Conservation (phyloP, 163 green algal genomes). For the Scenedesmus sp. region DNA sequence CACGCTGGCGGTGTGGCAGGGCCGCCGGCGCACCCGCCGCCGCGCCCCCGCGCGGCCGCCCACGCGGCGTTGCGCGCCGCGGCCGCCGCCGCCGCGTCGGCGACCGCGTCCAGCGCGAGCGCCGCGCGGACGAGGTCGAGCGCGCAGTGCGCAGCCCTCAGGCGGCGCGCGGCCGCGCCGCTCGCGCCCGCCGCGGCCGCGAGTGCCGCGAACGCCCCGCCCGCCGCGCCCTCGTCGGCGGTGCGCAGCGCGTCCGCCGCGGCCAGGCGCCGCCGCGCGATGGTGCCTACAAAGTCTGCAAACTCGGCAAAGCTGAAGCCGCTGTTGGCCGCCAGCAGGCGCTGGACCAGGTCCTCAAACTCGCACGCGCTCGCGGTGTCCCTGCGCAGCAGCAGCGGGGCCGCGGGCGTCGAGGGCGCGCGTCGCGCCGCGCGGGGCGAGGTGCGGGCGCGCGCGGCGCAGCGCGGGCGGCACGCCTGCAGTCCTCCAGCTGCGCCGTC, state of each 20-base stretch:
- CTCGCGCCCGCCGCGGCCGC: background rate
- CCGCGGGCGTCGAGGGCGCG: too few relatives aligned
- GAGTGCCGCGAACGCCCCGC: background rate
- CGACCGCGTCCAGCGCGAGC: background rate
- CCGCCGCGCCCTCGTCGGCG: background rate
- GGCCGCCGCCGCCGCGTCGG: background rate
- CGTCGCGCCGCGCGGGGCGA: too few relatives aligned
- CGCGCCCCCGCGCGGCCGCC: background rate
- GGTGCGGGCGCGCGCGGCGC: too few relatives aligned
- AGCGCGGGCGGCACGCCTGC: conserved; percentile 65
- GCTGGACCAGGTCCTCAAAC: conserved; percentile 77
- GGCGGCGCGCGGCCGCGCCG: background rate
- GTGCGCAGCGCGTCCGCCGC: too few relatives aligned
- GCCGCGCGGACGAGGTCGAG: conserved; percentile 28
- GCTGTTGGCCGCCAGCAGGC: conserved; percentile 66
- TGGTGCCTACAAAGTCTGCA: conserved; percentile 49
- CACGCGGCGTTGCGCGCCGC: background rate
- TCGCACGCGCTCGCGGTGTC: conserved; percentile 46
- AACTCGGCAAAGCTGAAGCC: conserved; percentile 58
- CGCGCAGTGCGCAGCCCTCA: background rate
- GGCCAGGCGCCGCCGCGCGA: background rate
- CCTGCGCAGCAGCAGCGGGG: too few relatives aligned
- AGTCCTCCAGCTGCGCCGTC: conserved; percentile 77
- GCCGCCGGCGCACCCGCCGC: background rate
- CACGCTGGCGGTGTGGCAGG: background rate